These are phyloP conservation scores for Mortierella sp. DNA, from an alignment of 371 early-diverging fungal genomes.

Conservation along the genomic window DNA sequence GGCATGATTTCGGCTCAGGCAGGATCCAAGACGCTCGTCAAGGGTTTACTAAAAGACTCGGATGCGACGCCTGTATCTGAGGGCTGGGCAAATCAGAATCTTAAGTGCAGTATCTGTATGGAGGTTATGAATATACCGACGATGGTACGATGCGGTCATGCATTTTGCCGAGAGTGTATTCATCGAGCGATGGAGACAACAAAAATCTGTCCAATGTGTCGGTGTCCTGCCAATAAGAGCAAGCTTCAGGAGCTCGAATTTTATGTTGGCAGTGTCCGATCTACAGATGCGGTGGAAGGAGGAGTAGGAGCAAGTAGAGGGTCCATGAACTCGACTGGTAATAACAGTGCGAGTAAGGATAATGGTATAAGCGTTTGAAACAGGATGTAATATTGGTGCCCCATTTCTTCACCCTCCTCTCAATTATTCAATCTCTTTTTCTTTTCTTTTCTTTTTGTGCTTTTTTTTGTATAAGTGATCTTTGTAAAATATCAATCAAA, in stretches of 20 bases:
- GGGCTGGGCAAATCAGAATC: constrained; percentile 23
- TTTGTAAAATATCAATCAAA: constrained; percentile 3
- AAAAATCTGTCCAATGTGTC: constrained; percentile 42
- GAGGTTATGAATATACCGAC: constrained; percentile 32
- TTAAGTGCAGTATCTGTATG: constrained; percentile 37
- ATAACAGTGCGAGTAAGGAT: not conserved
- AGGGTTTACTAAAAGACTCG: not conserved
- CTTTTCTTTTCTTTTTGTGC: not conserved
- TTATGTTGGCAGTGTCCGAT: not conserved
- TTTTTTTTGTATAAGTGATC: constrained; percentile 2
- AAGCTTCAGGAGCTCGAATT: constrained; percentile 35
- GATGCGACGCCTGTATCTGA: not conserved
- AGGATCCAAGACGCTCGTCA: not conserved
- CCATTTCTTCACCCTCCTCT: constrained; percentile 4
- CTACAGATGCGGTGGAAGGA: not conserved
- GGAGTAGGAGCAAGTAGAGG: not conserved
- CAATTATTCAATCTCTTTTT: not conserved
- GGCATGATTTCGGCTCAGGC: not conserved
- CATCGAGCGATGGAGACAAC: constrained; percentile 10
- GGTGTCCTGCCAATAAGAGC: constrained; percentile 12
- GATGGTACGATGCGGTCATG: constrained; percentile 36
- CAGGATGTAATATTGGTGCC: not conserved
- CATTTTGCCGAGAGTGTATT: constrained; percentile 34
- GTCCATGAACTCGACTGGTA: not conserved
- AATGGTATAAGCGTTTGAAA: not conserved